Conservation (phyloP, 2,329 filamentous ascomycete genomes). For the Kalaharituber pfeilii region DNA sequence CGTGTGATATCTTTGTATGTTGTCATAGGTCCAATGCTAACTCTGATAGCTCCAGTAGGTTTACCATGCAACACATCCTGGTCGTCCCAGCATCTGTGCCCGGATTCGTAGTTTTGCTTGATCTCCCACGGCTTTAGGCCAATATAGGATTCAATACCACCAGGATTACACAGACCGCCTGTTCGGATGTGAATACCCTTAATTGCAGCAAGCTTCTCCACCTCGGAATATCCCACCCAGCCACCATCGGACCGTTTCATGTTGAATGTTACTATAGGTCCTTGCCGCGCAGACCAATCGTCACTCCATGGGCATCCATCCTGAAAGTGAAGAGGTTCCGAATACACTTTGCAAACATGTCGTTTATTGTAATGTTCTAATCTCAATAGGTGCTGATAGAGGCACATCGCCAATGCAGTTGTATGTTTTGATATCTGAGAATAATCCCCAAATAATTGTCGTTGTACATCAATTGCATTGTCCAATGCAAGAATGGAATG, state of each 20-base stretch:
- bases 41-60: slow-evolving; percentile 70
- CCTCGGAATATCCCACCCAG: slow-evolving; percentile 66
- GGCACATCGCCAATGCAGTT: slow-evolving; percentile 40
- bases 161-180: slow-evolving; percentile 82
- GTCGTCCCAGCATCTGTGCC: slow-evolving; percentile 67
- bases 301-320: slow-evolving; percentile 22
- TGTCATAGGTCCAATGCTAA: slow-evolving; percentile 83
- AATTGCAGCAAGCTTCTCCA: slow-evolving; percentile 69
- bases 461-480: slow-evolving; percentile 52
- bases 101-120: slow-evolving; percentile 65
- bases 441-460: slow-evolving; percentile 54
- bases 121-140: slow-evolving; percentile 63
- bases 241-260: slow-evolving; percentile 48
- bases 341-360: slow-evolving; percentile 51
- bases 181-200: slow-evolving; percentile 72
- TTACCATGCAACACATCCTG: slow-evolving; percentile 69
- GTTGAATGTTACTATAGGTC: slow-evolving; percentile 74
- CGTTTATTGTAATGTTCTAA: slow-evolving; percentile 53
- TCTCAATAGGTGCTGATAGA: slow-evolving; percentile 41
- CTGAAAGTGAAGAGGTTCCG: slow-evolving; percentile 24
- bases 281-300: slow-evolving; percentile 34
- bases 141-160: slow-evolving; percentile 60
- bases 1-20: slow-evolving; percentile 52
- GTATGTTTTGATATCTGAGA: slow-evolving; percentile 53
- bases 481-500: slow-evolving; percentile 77